Evolutionary conservation across 768 basidiomycete genomes (phyloP), one percentile per base, ranked within the genome.

Genomic region (Mycena alexandri): DNA sequence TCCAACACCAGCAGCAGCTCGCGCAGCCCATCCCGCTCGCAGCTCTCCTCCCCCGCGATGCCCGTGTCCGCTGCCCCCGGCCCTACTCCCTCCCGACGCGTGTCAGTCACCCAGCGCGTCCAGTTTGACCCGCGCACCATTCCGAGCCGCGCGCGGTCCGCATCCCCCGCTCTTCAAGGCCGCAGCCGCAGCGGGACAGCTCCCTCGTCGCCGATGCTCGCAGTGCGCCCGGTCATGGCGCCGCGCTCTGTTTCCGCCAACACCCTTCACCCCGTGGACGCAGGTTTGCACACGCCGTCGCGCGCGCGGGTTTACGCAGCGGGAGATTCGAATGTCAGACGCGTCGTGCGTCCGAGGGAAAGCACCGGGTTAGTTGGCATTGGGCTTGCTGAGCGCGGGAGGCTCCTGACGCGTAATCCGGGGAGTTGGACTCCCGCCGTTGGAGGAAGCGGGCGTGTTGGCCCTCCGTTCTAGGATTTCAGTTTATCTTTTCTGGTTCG

Each of bases 201-300:
- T 43, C 48, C 59, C 5, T 38, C 55, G 41, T 12, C 59, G 34
- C 21, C 61, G 19, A 63, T 11, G 24, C 59, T 68, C 59, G 44
- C 62, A 24, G 52, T 71, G 38, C 70, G 59, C 42, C 55, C 70
- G 24, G 29, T 68, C 38, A 61, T 59, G 38, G 66, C 59, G 25
- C 59, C 65, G 21, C 70, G 70, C 36, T 71, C 70, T 10, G 70
- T 71, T 24, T 71, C 70, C 13, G 65, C 66, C 52, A 61, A 53
- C 59, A 71, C 70, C 12, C 63, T 70, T 7, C 64, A 66, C 46
- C 65, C 65, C 36, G 53, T n/a, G n/a, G 19, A 9, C 16, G 59
- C 43, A 16, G 52, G 47, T 46, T 4, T 60, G 36, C 66, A 56
- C 38, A 50, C 53, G 13, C 66, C 70, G 41, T 68, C 70, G 38